Base-by-base conservation (phyloP, 768 basidiomycete species). In the Naganishia vaughanmartiniae region DNA sequence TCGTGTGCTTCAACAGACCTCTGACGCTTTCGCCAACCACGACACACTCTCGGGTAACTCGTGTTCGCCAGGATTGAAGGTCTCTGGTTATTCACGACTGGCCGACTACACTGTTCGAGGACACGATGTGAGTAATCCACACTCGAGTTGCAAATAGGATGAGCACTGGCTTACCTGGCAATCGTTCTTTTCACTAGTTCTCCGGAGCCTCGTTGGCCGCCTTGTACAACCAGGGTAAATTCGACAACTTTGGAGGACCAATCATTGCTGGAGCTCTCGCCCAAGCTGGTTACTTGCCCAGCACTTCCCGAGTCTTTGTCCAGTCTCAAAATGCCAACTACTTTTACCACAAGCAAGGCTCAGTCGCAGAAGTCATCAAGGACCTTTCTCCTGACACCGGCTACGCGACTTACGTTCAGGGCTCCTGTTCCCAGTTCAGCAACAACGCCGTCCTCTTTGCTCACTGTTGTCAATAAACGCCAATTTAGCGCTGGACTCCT, bases 211-310 rank as follows among this genome's bases (percentile, higher is more conserved):
- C 26, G 7, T 30, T 63, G 11, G 60, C 60, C 14, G 24, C 19
- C 36, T 42, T 26, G 42, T 45, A 45, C 36, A 45, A 63, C 12
- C 10, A 63, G 60, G 60, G 57, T 36, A 63, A 45, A 28, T 45
- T 63, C 24, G 60, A 63, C 60, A 63, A 63, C 60, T 63, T 28
- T 26, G 60, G 60, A 6, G 57, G 57, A 36, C 57, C 57, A 19
- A 58, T 58, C 57, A 7, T 58, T 4, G 57, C 57, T n/a, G 57
- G 24, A 19, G 57, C 57, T 7, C 57, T 58, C 34, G 26, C 26
- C 30, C 34, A 34, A 36, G 34, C 57, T n/a, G 34, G 39, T 17
- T 58, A 7, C 3, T 34, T 58, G 14, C 57, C 34, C 21, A 34
- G 57, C 7, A 12, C 21, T 15, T 39, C 34, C 3, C 57, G 39